These are phyloP conservation scores for Salvia sclarea DNA, from an alignment of 305 asterid species.

Conservation along the genomic window DNA sequence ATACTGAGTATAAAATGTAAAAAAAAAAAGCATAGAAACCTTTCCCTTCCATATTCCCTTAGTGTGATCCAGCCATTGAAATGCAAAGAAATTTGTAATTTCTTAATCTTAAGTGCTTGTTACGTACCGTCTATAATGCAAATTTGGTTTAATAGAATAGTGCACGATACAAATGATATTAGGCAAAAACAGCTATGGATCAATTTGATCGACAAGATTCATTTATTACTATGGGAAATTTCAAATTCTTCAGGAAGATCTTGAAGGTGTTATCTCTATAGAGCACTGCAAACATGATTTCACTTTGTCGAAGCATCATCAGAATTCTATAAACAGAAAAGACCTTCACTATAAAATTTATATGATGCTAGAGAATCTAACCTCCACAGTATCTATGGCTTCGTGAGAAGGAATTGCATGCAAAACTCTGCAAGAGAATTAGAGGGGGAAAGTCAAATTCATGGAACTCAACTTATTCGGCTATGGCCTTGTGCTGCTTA, in stretches of 20 bases:
- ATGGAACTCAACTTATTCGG: slow-evolving; percentile 9
- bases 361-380: slow-evolving; percentile 30
- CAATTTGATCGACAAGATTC: slow-evolving; percentile 5
- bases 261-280: neutral
- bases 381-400: slow-evolving; percentile 99
- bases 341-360: slow-evolving; percentile 18
- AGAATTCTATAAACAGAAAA: slow-evolving; percentile 11
- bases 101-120: neutral
- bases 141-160: neutral
- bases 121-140: neutral
- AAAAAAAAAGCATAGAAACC: neutral
- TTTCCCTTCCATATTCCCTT: neutral
- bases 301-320: neutral
- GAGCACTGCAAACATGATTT: neutral
- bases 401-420: slow-evolving; percentile 95
- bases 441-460: slow-evolving; percentile 6
- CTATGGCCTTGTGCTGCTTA: slow-evolving; percentile 3
- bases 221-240: neutral
- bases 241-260: neutral
- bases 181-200: slow-evolving; percentile 3
- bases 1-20: neutral
- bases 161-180: neutral
- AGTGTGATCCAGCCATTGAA: neutral
- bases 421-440: slow-evolving; percentile 64
- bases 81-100: neutral